A percentile compares a stretch with the other conserved stretches of the same genome.
Evolutionary conservation across 768 basidiomycete species (phyloP).

Genomic region (Amanita phalloides): DNA sequence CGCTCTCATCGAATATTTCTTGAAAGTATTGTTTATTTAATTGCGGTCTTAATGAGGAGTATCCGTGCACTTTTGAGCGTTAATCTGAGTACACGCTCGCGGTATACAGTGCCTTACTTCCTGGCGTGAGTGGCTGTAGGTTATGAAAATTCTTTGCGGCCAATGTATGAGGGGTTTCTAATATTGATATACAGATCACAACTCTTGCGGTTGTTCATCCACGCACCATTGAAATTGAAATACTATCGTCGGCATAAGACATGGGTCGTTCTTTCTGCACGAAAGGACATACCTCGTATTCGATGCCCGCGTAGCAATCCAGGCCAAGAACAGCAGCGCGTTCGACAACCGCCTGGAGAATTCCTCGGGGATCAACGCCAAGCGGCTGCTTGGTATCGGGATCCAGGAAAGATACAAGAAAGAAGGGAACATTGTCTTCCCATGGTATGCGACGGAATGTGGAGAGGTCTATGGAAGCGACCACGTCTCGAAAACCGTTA

Average conservation of each 20-base stretch:
- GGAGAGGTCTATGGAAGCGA: slow-evolving; percentile 79
- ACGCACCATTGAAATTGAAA: slow-evolving; percentile 79
- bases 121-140: slow-evolving; percentile 78
- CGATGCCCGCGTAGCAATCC: slow-evolving; percentile 75
- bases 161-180: slow-evolving; percentile 72
- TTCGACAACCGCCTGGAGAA: slow-evolving; percentile 49
- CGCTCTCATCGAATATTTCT: slow-evolving; percentile 71
- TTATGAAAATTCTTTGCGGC: slow-evolving; percentile 70
- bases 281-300: slow-evolving; percentile 65
- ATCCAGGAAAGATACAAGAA: slow-evolving; percentile 84
- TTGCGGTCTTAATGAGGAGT: slow-evolving; percentile 85
- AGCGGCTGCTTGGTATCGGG: slow-evolving; percentile 75
- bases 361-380: slow-evolving; percentile 78
- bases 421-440: slow-evolving; percentile 89
- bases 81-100: background rate
- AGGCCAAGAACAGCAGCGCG: slow-evolving; percentile 37
- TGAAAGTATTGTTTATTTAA: slow-evolving; percentile 85
- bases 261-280: background rate
- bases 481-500: slow-evolving; percentile 88
- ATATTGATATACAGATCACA: slow-evolving; percentile 2
- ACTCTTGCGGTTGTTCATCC: background rate
- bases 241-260: slow-evolving; percentile 35
- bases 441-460: slow-evolving; percentile 86
- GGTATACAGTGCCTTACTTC: slow-evolving; percentile 50
- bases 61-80: slow-evolving; percentile 76